phyloP scores from a whole-genome alignment of 805 yeast species.

The Clavispora asparagi region DNA sequence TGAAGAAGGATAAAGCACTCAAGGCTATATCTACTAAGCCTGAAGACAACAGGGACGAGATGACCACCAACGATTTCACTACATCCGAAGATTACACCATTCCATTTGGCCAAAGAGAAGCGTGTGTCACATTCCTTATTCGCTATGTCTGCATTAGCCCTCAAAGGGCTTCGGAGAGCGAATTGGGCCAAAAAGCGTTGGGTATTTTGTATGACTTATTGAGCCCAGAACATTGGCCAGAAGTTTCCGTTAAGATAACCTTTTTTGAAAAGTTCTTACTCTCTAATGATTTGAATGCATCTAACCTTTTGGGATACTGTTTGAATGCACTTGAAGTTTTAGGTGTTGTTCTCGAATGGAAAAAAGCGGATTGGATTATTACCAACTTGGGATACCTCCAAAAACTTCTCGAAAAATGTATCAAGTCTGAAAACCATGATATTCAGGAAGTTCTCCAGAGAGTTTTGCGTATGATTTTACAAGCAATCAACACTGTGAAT shows the following conservation, averaged over 20 bases:
- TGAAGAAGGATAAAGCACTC: conserved; percentile 6
- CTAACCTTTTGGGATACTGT: conserved; percentile 70
- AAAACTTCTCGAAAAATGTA: conserved; percentile 69
- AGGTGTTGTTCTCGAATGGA: conserved; percentile 76
- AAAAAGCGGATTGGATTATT: conserved; percentile 71
- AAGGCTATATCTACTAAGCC: background rate
- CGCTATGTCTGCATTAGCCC: conserved; percentile 84
- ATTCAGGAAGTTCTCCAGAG: conserved; percentile 80
- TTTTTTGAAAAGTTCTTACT: conserved; percentile 86
- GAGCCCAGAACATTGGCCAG: conserved; percentile 77
- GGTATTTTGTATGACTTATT: conserved; percentile 70
- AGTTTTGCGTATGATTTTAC: conserved; percentile 63
- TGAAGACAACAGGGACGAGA: background rate
- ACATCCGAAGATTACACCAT: conserved; percentile 50
- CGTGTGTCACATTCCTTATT: conserved; percentile 83
- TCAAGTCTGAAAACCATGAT: conserved; percentile 78
- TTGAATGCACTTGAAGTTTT: conserved; percentile 89
- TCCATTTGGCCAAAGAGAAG: conserved; percentile 79
- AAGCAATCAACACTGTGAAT: conserved; percentile 51
- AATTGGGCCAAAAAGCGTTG: conserved; percentile 75
- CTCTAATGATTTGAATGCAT: conserved; percentile 67
- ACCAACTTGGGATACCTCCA: conserved; percentile 66
- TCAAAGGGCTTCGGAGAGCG: conserved; percentile 78
- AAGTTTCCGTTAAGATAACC: conserved; percentile 77
- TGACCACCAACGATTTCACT: conserved; percentile 29